phyloP scores from a whole-genome alignment of 805 yeast genomes.

The Saturnispora quitensis region DNA sequence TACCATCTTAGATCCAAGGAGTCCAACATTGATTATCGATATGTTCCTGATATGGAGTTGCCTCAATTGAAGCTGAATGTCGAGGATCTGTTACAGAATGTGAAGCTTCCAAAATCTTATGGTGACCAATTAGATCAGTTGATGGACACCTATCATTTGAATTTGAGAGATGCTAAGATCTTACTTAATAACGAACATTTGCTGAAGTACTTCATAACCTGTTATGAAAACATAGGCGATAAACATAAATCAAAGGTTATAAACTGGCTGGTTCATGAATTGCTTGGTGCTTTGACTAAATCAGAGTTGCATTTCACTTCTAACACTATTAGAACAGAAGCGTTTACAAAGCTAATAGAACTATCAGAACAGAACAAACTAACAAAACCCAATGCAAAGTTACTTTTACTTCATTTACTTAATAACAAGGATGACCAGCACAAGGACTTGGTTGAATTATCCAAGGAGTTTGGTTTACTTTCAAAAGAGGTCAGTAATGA shows the following conservation, averaged over 20 bases:
- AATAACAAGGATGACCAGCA: constrained; percentile 34
- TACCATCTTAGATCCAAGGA: constrained; percentile 67
- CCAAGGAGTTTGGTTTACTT: constrained; percentile 45
- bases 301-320: constrained; percentile 30
- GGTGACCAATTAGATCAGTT: constrained; percentile 40
- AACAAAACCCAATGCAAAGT: constrained; percentile 58
- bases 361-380: constrained; percentile 34
- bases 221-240: constrained; percentile 28
- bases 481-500: constrained; percentile 30
- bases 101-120: constrained; percentile 49
- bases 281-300: constrained; percentile 60
- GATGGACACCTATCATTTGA: constrained; percentile 50
- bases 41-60: constrained; percentile 90
- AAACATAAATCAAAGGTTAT: constrained; percentile 4
- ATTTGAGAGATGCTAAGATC: constrained; percentile 68
- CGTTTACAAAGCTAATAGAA: constrained; percentile 46
- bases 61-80: constrained; percentile 45
- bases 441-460: constrained; percentile 32
- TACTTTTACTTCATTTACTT: constrained; percentile 54
- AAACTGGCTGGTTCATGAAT: constrained; percentile 70
- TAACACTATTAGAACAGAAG: constrained; percentile 30
- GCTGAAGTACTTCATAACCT: constrained; percentile 41
- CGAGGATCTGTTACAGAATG: constrained; percentile 34
- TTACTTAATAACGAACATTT: constrained; percentile 43
- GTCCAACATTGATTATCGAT: constrained; percentile 76